Evolutionary conservation across 495 filamentous ascomycete species (phyloP).

Genomic region (Xylaria nigripes): DNA sequence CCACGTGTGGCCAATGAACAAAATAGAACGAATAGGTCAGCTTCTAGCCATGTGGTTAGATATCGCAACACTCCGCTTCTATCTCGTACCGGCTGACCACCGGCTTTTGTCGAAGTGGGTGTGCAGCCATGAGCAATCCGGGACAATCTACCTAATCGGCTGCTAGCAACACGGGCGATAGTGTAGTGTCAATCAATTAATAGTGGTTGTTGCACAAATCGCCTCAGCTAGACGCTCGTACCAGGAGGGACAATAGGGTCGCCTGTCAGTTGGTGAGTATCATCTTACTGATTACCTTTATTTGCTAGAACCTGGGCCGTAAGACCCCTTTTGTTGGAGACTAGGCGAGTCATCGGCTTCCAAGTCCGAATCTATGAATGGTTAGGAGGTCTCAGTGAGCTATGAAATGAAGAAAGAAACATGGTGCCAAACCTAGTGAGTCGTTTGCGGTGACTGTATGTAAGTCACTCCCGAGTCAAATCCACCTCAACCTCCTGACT

Average conservation of each 20-base stretch:
- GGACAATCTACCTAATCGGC: neutral
- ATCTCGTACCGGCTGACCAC: neutral
- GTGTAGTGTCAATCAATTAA: neutral
- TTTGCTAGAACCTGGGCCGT: neutral
- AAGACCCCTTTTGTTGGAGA: neutral
- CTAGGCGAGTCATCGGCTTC: neutral
- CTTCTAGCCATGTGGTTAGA: neutral
- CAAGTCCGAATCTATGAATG: neutral
- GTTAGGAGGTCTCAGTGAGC: neutral
- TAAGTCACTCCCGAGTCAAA: neutral
- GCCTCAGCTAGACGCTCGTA: neutral
- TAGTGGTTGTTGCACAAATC: conserved; percentile 5
- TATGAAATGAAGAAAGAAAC: neutral
- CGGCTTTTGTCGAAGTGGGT: neutral
- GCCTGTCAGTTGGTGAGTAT: neutral
- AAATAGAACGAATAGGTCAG: neutral
- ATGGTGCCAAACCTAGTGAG: too few species aligned
- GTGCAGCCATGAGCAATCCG: neutral
- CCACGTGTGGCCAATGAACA: conserved; percentile 2
- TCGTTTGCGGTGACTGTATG: neutral
- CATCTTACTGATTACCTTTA: neutral
- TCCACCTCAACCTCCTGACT: neutral
- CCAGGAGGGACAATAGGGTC: neutral
- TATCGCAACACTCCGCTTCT: neutral
- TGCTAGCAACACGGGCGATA: neutral